Percentiles rank a stretch among this genome's conserved stretches.
Evolutionary conservation across 2,329 filamentous ascomycete genomes (phyloP).

Genomic region (Aaosphaeria pasadenensis): DNA sequence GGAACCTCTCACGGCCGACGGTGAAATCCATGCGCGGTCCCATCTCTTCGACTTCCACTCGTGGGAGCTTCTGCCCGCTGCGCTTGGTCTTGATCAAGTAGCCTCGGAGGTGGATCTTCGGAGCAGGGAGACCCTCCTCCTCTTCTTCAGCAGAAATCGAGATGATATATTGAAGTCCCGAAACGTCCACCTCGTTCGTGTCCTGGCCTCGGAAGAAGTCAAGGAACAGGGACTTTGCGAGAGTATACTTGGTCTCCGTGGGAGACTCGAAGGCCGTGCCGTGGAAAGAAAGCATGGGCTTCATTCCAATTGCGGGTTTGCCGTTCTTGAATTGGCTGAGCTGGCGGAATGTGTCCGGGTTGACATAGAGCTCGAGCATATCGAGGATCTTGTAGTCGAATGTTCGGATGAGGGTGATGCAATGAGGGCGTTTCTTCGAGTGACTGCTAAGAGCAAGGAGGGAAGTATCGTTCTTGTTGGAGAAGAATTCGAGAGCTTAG

Average conservation of each 20-base stretch:
- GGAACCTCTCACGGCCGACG: constrained; percentile 74
- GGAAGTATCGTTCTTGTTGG: constrained; percentile 90
- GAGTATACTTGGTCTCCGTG: constrained; percentile 73
- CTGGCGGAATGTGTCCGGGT: constrained; percentile 68
- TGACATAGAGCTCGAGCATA: constrained; percentile 87
- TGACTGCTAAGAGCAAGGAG: constrained; percentile 80
- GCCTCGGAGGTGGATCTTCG: constrained; percentile 64
- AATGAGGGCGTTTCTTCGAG: constrained; percentile 94
- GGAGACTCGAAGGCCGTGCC: constrained; percentile 85
- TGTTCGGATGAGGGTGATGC: constrained; percentile 75
- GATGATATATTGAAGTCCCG: constrained; percentile 89
- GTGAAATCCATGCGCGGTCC: constrained; percentile 91
- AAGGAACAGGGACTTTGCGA: constrained; percentile 81
- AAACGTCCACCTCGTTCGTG: constrained; percentile 82
- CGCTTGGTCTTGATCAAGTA: constrained; percentile 86
- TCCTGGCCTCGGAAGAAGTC: constrained; percentile 89
- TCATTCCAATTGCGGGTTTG: constrained; percentile 69
- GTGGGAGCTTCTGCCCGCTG: constrained; percentile 80
- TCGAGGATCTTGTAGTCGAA: constrained; percentile 88
- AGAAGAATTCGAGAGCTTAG: constrained; percentile 80
- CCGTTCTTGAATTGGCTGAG: constrained; percentile 69
- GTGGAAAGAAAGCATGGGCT: constrained; percentile 88
- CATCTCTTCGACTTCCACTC: constrained; percentile 93
- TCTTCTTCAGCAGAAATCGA: constrained; percentile 69
- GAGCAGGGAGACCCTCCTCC: constrained; percentile 41